Base-by-base conservation (phyloP, 768 basidiomycete species). In the Tylopilus vinaceipallidus region DNA sequence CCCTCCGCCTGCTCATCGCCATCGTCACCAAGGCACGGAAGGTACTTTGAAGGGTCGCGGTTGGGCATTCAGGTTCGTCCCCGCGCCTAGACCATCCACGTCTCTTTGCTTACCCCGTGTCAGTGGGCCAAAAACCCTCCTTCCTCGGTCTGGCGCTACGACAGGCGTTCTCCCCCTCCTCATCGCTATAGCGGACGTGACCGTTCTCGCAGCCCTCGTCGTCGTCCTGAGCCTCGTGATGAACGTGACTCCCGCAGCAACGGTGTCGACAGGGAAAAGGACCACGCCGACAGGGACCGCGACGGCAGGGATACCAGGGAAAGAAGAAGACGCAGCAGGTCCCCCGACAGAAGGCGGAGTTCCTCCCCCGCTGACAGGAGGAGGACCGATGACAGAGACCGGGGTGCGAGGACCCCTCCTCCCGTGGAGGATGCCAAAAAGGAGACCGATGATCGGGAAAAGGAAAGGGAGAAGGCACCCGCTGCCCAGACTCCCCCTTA, bases 101-200 rank as follows among this genome's bases (percentile, higher is more conserved):
- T 24, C 11, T 27, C 5, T 30, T 39, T 37, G 19, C 32, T 50
- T 38, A 38, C 40, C 12, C n/a, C n/a, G 11, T 42, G 24, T 13
- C 44, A 87, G 86, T 88, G 86, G 86, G 86, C 86, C 37, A 90
- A 89, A 67, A 84, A 84, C 59, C 88, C 88, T 50, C 89, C 88
- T 5, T 88, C 86, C 35, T 77, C 85, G n/a, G 81, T 84, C 34
- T 91, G 88, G 88, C 84, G 88, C 53, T 83, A 80, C 56, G 83
- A 86, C 39, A 73, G 84, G 57, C 75, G 79, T 50, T 71, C 75
- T 37, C 72, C 80, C 24, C 69, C 77, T 61, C 58, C 75, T 53
- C 47, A 64, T 29, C 71, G 71, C 61, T 59, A 45, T 44, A 58
- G 72, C 34, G 71, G 75, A 43, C 72, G 74, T 46, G 74, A 76